Conservation (phyloP, 176 grass and related monocot genomes). For the Avena eriantha region DNA sequence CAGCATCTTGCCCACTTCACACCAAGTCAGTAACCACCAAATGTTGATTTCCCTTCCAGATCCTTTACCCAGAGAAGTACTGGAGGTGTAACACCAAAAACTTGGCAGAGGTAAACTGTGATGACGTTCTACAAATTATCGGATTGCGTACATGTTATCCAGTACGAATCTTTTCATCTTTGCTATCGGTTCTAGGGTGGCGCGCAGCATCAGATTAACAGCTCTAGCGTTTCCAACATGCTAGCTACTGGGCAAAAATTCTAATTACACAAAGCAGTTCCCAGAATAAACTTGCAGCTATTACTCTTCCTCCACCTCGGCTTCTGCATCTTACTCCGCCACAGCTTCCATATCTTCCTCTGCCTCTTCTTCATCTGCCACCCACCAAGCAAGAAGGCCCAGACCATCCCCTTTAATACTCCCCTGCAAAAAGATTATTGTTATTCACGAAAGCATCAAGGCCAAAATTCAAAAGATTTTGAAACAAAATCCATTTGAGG, state of each 20-base stretch:
- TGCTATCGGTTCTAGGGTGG: background rate
- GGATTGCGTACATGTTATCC: background rate
- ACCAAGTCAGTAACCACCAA: background rate
- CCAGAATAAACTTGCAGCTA: conserved; percentile 36
- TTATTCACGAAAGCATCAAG: background rate
- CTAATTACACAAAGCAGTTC: background rate
- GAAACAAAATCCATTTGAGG: background rate
- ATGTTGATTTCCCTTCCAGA: background rate
- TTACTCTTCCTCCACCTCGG: conserved; percentile 31
- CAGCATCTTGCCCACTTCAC: conserved; percentile 10
- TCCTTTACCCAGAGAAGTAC: background rate
- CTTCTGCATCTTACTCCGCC: conserved; percentile 30
- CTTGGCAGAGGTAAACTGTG: background rate
- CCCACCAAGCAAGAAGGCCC: conserved; percentile 88
- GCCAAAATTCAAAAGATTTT: conserved; percentile 16
- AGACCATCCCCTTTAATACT: conserved; percentile 88
- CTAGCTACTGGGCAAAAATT: conserved; percentile 23
- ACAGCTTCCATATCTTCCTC: background rate
- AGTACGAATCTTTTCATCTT: background rate
- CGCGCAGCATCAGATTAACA: background rate
- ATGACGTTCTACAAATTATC: background rate
- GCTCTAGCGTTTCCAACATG: background rate
- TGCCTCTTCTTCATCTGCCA: conserved; percentile 40
- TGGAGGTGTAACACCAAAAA: background rate
- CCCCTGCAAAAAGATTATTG: conserved; percentile 58